These are phyloP conservation scores for Yamadazyma epiphylla DNA, from an alignment of 1,139 yeast species.

Conservation along the genomic window DNA sequence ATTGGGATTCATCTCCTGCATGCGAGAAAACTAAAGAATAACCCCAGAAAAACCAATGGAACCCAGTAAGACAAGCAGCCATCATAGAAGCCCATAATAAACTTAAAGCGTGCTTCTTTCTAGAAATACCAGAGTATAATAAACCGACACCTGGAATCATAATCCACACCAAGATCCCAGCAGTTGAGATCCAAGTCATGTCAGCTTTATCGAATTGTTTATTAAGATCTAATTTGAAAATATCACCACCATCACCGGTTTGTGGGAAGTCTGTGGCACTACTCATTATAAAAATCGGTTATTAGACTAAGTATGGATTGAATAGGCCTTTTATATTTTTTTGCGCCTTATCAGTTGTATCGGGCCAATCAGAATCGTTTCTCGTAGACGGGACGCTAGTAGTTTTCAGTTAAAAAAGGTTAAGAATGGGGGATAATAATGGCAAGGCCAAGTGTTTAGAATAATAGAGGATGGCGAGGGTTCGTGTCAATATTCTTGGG, in stretches of 20 bases:
- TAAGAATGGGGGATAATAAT: no score
- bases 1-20: slow-evolving; percentile 51
- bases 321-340: slow-evolving; percentile 1
- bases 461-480: no score
- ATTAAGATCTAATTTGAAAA: slow-evolving; percentile 69
- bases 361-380: no score
- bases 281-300: slow-evolving; percentile 12
- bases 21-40: slow-evolving; percentile 83
- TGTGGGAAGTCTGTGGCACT: slow-evolving; percentile 28
- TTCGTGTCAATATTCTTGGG: no score
- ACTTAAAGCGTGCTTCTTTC: slow-evolving; percentile 90
- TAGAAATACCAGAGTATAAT: slow-evolving; percentile 82
- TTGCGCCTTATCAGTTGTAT: neutral
- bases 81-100: slow-evolving; percentile 91
- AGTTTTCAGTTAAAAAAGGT: no score
- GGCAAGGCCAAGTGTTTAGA: no score
- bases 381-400: no score
- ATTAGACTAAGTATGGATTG: neutral
- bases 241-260: slow-evolving; percentile 75
- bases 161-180: slow-evolving; percentile 80
- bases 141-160: slow-evolving; percentile 95
- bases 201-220: slow-evolving; percentile 69
- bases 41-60: slow-evolving; percentile 99
- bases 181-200: slow-evolving; percentile 84
- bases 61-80: slow-evolving; percentile 75